Conservation (phyloP, 2,329 filamentous ascomycete species). For the Pseudogymnoascus sp. region DNA sequence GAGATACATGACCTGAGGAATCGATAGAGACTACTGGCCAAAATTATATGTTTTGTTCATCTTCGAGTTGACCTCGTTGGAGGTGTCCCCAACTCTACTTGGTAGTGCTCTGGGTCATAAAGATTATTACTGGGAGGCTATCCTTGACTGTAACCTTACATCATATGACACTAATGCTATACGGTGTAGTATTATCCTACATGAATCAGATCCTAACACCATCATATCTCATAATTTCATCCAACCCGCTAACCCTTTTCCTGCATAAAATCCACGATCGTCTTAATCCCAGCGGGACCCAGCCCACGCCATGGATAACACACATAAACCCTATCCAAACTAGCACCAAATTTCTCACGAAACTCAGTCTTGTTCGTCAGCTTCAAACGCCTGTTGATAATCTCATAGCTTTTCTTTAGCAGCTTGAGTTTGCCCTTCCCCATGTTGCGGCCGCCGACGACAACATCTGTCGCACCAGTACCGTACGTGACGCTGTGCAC, state of each 20-base stretch:
- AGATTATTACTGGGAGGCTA: not conserved
- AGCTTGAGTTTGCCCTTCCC: constrained; percentile 73
- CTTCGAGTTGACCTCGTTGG: not conserved
- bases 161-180: not conserved
- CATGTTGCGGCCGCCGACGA: constrained; percentile 74
- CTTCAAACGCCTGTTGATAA: constrained; percentile 72
- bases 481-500: constrained; percentile 74
- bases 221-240: not conserved
- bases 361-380: constrained; percentile 82
- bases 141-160: not conserved
- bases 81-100: too few species aligned
- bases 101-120: too few species aligned
- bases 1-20: not conserved
- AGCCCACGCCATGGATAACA: constrained; percentile 83
- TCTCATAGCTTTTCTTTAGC: constrained; percentile 72
- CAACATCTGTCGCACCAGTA: constrained; percentile 65
- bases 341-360: constrained; percentile 78
- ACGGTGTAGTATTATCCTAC: not conserved
- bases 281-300: constrained; percentile 70
- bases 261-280: constrained; percentile 87
- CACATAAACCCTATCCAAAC: constrained; percentile 79
- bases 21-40: not conserved
- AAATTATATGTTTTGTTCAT: not conserved
- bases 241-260: constrained; percentile 39
- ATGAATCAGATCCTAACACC: not conserved